Evolutionary conservation across 352 stramenopile genomes (phyloP).

Genomic region (Phytophthora pini): DNA sequence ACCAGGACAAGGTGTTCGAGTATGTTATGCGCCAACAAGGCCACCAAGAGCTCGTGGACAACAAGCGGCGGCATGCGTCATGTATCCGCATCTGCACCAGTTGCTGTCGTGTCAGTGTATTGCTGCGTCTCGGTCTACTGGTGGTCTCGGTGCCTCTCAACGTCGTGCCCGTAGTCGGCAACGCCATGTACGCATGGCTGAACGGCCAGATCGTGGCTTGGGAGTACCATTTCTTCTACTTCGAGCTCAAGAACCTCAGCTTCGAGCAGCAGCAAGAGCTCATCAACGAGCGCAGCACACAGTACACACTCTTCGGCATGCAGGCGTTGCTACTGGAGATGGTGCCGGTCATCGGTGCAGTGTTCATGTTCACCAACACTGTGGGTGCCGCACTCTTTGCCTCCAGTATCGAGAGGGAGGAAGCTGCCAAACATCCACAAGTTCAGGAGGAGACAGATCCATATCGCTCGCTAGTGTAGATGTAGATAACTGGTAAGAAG

Average conservation of each 20-base stretch:
- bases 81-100: constrained; percentile 49
- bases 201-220: constrained; percentile 60
- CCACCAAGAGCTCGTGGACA: constrained; percentile 43
- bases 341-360: constrained; percentile 50
- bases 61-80: constrained; percentile 42
- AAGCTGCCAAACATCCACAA: constrained; percentile 23
- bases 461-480: constrained; percentile 29
- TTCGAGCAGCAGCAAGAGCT: constrained; percentile 58
- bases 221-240: constrained; percentile 73
- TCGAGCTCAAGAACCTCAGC: constrained; percentile 56
- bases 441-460: constrained; percentile 22
- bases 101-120: constrained; percentile 55
- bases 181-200: constrained; percentile 56
- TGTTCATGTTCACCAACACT: constrained; percentile 72
- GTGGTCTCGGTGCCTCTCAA: constrained; percentile 61
- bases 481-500: constrained; percentile 5
- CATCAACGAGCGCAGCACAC: constrained; percentile 42
- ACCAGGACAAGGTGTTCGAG: constrained; percentile 63
- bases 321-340: constrained; percentile 65
- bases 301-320: constrained; percentile 65
- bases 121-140: constrained; percentile 48
- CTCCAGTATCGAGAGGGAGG: constrained; percentile 56
- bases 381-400: constrained; percentile 64
- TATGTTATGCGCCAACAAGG: constrained; percentile 52
- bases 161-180: constrained; percentile 59